Evolutionary conservation across 768 basidiomycete genomes (phyloP), one percentile per base, ranked within the genome.

Genomic region (Russula sp.): DNA sequence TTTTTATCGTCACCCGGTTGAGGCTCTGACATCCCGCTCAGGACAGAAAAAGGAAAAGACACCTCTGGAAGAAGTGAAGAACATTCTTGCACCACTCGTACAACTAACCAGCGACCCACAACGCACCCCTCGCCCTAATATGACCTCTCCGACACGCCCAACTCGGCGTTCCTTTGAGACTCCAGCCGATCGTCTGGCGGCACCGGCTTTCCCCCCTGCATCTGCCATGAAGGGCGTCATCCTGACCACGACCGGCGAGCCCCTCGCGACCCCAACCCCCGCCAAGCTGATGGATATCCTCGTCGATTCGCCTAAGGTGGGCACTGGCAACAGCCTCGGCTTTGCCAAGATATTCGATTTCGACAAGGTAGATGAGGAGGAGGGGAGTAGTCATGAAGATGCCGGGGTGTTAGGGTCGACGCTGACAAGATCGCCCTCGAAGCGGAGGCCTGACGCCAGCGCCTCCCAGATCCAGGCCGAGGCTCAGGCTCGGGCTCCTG

Each of bases 271-370:
- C 13, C 90, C 90, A 1, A 77, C 81, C 2, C 87, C 86, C 0
- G 75, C 78, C 0, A 86, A 87, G 68, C 76, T 91, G 0, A 80
- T 80, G 2, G 83, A 81, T 39, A 76, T 90, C 2, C 87, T 92
- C 67, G 78, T 82, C 35, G 78, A 80, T 45, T 86, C 85, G 8
- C 90, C 90, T 0, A 84, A 79, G 63, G 32, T 36, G 25, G 43
- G 83, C 3, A 47, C 14, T 47, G 25, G 25, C 25, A 35, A 46
- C 25, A 63, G 47, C 36, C 77, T 92, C 32, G 83, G 88, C 67
- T 92, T 92, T 68, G 80, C 84, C 9, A 86, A 84, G 72, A 90
- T 90, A 51, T 90, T 90, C 64, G 87, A 90, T 67, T 84, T 86
- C 56, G 65, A 66, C 45, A 77, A 76, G 42, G 70, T 62, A 54